phyloP scores from a whole-genome alignment of 352 stramenopile genomes.

The Globisporangium abappressorium region DNA sequence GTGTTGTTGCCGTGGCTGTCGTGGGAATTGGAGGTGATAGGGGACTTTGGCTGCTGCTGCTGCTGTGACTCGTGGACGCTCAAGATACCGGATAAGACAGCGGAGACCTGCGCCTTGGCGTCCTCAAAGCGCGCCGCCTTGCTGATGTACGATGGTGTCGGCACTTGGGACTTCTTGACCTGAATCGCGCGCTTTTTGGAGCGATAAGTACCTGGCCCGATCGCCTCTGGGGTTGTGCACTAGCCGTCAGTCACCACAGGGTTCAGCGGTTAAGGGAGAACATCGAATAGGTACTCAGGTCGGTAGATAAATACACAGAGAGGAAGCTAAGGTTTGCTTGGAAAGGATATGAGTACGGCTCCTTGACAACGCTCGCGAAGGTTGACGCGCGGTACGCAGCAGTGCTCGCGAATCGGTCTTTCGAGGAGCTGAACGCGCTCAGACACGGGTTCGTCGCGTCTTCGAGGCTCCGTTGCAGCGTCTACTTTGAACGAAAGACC shows the following conservation, averaged over 20 bases:
- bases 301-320: background rate
- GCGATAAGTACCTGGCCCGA: conserved; percentile 61
- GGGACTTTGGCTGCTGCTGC: background rate
- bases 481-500: conserved; percentile 16
- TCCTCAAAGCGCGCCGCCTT: conserved; percentile 56
- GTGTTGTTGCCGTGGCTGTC: conserved; percentile 4
- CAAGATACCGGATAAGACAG: conserved; percentile 25
- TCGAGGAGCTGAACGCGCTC: conserved; percentile 56
- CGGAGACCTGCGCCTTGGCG: conserved; percentile 47
- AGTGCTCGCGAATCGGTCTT: conserved; percentile 64
- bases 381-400: conserved; percentile 62
- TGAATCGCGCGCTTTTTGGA: conserved; percentile 54
- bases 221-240: conserved; percentile 40
- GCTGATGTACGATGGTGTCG: conserved; percentile 53
- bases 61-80: conserved; percentile 1
- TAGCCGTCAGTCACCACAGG: background rate
- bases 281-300: background rate
- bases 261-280: conserved; percentile 12
- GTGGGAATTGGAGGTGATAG: background rate
- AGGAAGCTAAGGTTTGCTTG: background rate
- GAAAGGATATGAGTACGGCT: conserved; percentile 43
- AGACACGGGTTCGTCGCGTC: conserved; percentile 48
- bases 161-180: conserved; percentile 59
- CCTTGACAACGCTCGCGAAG: conserved; percentile 71
- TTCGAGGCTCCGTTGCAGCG: conserved; percentile 43